Conservation (phyloP, 2,329 filamentous ascomycete genomes). For the Fusarium sp. region DNA sequence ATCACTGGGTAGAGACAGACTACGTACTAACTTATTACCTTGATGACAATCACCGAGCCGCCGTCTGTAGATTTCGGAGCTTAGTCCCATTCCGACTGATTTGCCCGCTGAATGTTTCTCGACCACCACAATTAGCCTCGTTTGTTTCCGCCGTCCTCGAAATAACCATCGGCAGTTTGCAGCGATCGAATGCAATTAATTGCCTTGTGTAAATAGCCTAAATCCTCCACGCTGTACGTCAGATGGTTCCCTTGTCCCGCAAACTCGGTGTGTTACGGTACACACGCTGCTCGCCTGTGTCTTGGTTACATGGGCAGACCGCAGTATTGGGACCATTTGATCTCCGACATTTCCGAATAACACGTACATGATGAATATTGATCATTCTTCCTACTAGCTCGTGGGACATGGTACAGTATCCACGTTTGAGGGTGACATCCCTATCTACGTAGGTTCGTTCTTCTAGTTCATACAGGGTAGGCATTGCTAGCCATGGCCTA, state of each 20-base stretch:
- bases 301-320: conserved; percentile 14
- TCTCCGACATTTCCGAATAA: conserved; percentile 27
- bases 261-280: conserved; percentile 12
- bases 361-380: conserved; percentile 4
- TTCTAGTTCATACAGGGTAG: conserved; percentile 1
- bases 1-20: too few species aligned
- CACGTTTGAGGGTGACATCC: background rate
- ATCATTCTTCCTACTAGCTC: conserved; percentile 10
- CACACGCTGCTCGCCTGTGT: conserved; percentile 18
- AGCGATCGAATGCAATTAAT: background rate
- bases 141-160: conserved; percentile 18
- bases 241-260: conserved; percentile 15
- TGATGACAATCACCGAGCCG: too few species aligned
- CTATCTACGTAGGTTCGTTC: background rate
- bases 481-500: conserved; percentile 2
- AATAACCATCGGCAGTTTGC: conserved; percentile 2
- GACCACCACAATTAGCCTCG: background rate
- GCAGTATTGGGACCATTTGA: conserved; percentile 17
- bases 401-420: conserved; percentile 1
- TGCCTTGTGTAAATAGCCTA: conserved; percentile 19
- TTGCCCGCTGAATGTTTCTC: background rate
- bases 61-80: conserved; percentile 1
- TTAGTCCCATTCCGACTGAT: conserved; percentile 12
- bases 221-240: background rate
- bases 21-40: too few species aligned